These are phyloP conservation scores for Melocanna baccifera DNA, from an alignment of 176 grass and related monocot genomes.

Conservation along the genomic window DNA sequence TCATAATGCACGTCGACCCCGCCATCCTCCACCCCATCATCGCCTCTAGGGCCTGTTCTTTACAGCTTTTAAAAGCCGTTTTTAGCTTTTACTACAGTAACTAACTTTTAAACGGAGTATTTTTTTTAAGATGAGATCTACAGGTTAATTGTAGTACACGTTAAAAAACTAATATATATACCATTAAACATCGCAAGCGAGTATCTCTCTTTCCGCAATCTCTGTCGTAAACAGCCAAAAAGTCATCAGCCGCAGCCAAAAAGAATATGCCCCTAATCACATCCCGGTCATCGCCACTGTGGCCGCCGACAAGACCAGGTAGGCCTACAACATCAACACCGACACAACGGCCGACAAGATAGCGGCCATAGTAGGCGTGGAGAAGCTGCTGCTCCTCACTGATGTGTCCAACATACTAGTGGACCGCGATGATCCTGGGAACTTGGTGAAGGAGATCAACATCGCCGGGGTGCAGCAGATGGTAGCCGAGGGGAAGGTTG, in stretches of 20 bases:
- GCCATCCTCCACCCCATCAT: constrained; percentile 60
- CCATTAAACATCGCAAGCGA: no score
- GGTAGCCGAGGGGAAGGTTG: constrained; percentile 72
- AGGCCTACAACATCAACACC: constrained; percentile 88
- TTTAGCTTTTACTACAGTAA: no score
- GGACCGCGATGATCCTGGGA: constrained; percentile 54
- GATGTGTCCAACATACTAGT: constrained; percentile 68
- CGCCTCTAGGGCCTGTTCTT: no score
- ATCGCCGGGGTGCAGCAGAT: constrained; percentile 56
- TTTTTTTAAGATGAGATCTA: no score
- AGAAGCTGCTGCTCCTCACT: constrained; percentile 79
- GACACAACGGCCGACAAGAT: constrained; percentile 81
- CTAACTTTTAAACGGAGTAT: no score
- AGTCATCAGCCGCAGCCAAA: no score
- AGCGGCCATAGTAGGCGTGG: constrained; percentile 60
- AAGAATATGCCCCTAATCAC: no score
- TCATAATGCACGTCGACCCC: constrained; percentile 63
- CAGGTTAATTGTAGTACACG: no score
- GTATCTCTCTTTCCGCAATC: no score
- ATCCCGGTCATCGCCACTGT: constrained; percentile 94
- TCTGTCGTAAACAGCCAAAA: no score
- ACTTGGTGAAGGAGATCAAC: constrained; percentile 73
- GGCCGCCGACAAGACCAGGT: constrained; percentile 63
- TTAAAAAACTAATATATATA: no score
- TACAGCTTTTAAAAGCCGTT: no score